Evolutionary conservation across 2,329 filamentous ascomycete species (phyloP).

Genomic region (Coniochaeta ligniaria): DNA sequence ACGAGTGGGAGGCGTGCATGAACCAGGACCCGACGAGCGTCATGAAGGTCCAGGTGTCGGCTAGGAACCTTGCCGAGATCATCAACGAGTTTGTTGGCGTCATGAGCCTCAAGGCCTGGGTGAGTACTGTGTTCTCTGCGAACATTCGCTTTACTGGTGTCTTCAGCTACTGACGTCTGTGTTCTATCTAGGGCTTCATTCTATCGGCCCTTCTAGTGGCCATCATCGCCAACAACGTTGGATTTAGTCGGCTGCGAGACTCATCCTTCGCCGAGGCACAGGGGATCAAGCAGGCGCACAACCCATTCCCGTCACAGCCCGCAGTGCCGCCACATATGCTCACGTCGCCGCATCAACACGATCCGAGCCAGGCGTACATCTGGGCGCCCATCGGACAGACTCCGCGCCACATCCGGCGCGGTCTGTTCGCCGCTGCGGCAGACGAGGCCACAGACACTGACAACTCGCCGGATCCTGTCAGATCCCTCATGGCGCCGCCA

Average conservation of each 20-base stretch:
- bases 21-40: constrained; percentile 71
- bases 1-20: constrained; percentile 84
- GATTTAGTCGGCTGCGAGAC: constrained; percentile 29
- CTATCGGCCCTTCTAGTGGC: constrained; percentile 39
- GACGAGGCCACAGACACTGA: constrained; percentile 44
- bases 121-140: constrained; percentile 23
- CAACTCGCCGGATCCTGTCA: constrained; percentile 35
- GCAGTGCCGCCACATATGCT: constrained; percentile 15
- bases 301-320: constrained; percentile 18
- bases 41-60: constrained; percentile 72
- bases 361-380: constrained; percentile 35
- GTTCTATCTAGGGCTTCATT: constrained; percentile 29
- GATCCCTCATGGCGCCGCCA: constrained; percentile 29
- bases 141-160: background rate
- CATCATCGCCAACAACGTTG: constrained; percentile 44
- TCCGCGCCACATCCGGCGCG: constrained; percentile 35
- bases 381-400: constrained; percentile 42
- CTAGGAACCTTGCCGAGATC: constrained; percentile 83
- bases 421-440: constrained; percentile 27
- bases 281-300: constrained; percentile 8
- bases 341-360: constrained; percentile 15
- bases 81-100: constrained; percentile 90
- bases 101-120: constrained; percentile 73
- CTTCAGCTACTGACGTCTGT: constrained; percentile 7
- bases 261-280: constrained; percentile 14